Evolutionary conservation across 2,329 filamentous ascomycete genomes (phyloP).

Genomic region (Lachnellula subtilissima): DNA sequence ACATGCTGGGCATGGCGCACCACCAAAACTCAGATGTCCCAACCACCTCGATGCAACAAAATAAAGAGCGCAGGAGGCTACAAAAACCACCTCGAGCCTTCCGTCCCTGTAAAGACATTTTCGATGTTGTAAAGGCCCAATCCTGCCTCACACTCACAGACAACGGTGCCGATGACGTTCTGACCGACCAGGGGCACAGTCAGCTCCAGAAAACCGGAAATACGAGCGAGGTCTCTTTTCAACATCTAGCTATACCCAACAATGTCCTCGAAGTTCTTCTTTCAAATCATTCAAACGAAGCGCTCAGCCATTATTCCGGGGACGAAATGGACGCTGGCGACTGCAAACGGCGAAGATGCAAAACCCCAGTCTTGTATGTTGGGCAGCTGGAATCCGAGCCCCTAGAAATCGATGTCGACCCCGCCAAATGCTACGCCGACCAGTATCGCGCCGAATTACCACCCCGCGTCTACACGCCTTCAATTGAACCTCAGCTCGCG

Average conservation of each 20-base stretch:
- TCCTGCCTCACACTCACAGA: conserved; percentile 7
- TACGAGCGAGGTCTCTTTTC: background rate
- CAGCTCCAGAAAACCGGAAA: background rate
- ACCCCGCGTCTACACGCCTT: conserved; percentile 7
- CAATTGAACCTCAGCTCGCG: background rate
- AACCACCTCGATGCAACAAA: background rate
- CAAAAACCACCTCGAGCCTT: conserved; percentile 1
- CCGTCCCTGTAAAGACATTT: conserved; percentile 6
- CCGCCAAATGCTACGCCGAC: conserved; percentile 20
- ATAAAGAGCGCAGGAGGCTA: background rate
- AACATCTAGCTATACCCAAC: background rate
- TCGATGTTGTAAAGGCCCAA: conserved; percentile 9
- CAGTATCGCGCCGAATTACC: conserved; percentile 22
- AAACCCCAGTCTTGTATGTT: conserved; percentile 27
- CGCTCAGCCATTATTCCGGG: conserved; percentile 9
- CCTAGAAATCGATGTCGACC: conserved; percentile 12
- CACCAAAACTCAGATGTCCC: background rate
- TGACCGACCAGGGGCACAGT: background rate
- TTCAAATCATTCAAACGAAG: background rate
- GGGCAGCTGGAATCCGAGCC: conserved; percentile 25
- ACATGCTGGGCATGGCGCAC: background rate
- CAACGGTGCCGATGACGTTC: conserved; percentile 1
- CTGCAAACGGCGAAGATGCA: conserved; percentile 15
- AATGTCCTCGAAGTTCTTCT: background rate
- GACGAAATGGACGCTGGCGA: conserved; percentile 2